Conservation (phyloP, 2,329 filamentous ascomycete species). For the Penicillium carneum region DNA sequence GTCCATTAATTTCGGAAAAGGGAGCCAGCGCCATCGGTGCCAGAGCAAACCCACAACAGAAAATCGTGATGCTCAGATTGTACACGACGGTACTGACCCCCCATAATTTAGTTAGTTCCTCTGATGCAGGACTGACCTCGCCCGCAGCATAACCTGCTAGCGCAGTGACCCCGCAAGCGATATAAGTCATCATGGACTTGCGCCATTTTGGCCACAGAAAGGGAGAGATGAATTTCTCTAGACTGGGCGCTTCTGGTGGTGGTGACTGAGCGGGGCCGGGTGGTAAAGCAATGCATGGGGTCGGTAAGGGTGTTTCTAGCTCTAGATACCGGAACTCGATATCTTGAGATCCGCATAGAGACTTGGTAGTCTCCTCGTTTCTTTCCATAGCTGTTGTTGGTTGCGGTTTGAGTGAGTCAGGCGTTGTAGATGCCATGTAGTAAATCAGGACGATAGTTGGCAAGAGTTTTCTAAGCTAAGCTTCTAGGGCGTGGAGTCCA, state of each 20-base stretch:
- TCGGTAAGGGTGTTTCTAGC: constrained; percentile 66
- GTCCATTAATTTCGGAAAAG: constrained; percentile 85
- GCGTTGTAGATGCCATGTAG: not conserved
- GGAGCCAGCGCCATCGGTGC: constrained; percentile 89
- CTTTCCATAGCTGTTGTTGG: constrained; percentile 24
- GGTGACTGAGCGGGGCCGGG: constrained; percentile 41
- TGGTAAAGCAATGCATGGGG: constrained; percentile 46
- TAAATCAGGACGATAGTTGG: not conserved
- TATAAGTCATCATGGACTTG: constrained; percentile 73
- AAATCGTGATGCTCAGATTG: constrained; percentile 79
- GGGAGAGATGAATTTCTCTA: constrained; percentile 72
- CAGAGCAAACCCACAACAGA: constrained; percentile 79
- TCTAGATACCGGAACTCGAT: constrained; percentile 67
- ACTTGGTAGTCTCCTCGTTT: constrained; percentile 24
- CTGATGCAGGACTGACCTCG: constrained; percentile 74
- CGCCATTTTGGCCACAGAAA: constrained; percentile 73
- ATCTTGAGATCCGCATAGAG: constrained; percentile 34
- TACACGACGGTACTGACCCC: constrained; percentile 69
- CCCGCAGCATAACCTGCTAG: constrained; percentile 83
- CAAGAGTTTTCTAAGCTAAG: constrained; percentile 6
- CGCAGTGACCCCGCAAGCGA: constrained; percentile 78
- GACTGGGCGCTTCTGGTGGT: constrained; percentile 68
- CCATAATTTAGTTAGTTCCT: constrained; percentile 71
- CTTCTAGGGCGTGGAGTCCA: constrained; percentile 7
- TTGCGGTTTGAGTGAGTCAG: constrained; percentile 10